Percentiles rank a stretch among this genome's conserved stretches.
These are phyloP conservation scores for Zymoseptoria brevis DNA, from an alignment of 2,329 filamentous ascomycete species.

Conservation along the genomic window DNA sequence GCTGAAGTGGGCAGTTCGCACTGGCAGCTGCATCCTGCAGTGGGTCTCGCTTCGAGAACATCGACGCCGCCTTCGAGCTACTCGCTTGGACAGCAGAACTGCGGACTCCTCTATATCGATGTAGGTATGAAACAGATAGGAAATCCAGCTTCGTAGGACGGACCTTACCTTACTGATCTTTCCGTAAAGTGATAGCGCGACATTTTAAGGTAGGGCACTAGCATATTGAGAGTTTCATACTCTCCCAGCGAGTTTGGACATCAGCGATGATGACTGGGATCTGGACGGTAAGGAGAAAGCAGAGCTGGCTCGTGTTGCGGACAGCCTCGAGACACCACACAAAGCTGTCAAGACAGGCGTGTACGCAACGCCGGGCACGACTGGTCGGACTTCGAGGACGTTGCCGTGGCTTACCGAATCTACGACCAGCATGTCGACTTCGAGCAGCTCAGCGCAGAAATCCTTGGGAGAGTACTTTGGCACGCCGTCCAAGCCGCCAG, in stretches of 20 bases:
- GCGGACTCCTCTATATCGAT: too few relatives aligned
- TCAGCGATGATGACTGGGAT: slow-evolving; percentile 20
- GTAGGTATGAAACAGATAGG: too few relatives aligned
- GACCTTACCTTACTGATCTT: too few relatives aligned
- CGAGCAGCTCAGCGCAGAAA: slow-evolving; percentile 26
- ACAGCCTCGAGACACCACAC: slow-evolving; percentile 31
- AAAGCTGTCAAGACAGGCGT: slow-evolving; percentile 33
- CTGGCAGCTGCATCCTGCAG: too few relatives aligned
- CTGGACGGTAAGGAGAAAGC: slow-evolving; percentile 28
- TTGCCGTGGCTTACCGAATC: slow-evolving; percentile 33
- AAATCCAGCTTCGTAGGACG: too few relatives aligned
- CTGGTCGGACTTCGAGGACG: slow-evolving; percentile 24
- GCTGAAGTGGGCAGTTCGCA: too few relatives aligned
- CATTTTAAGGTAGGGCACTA: neutral
- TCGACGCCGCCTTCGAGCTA: too few relatives aligned
- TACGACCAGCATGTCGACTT: slow-evolving; percentile 7
- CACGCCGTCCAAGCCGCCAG: slow-evolving; percentile 20
- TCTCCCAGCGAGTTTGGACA: slow-evolving; percentile 10
- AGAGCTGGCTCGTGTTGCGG: slow-evolving; percentile 25
- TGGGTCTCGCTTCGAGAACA: too few relatives aligned
- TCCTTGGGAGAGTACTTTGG: slow-evolving; percentile 18
- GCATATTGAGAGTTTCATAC: neutral
- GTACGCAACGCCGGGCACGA: slow-evolving; percentile 31
- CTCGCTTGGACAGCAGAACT: too few relatives aligned
- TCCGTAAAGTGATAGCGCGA: neutral